Conservation (phyloP, 257 asterid genomes). For the Gentiana macrophylla region DNA sequence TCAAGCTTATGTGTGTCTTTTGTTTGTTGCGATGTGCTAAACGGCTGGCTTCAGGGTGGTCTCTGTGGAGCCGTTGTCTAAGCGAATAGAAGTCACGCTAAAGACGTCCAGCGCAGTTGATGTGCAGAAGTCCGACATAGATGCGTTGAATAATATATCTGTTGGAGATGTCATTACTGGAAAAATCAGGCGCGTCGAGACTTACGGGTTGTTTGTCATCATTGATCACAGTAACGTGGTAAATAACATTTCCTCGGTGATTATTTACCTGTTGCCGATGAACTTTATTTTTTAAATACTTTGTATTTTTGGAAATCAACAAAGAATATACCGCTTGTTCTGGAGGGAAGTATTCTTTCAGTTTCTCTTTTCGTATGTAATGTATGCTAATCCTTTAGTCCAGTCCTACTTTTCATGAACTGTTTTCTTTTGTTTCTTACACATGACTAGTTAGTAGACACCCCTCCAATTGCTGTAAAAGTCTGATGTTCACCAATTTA, state of each 20-base stretch:
- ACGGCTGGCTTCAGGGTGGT: conserved; percentile 51
- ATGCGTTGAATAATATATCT: conserved; percentile 32
- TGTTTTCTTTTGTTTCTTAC: too few species aligned
- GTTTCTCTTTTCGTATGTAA: too few species aligned
- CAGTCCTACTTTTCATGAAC: too few species aligned
- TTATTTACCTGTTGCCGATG: not conserved
- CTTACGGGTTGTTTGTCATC: conserved; percentile 74
- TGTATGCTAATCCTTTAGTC: too few species aligned
- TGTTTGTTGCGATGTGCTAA: conserved; percentile 22
- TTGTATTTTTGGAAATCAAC: too few species aligned
- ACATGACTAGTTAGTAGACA: too few species aligned
- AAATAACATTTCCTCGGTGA: conserved; percentile 2
- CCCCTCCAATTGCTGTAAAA: too few species aligned
- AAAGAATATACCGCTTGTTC: too few species aligned
- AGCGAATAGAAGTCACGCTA: conserved; percentile 81
- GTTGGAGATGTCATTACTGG: conserved; percentile 73
- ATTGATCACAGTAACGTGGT: conserved; percentile 70
- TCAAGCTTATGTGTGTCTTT: conserved; percentile 1
- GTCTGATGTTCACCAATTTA: too few species aligned
- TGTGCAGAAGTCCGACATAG: conserved; percentile 31
- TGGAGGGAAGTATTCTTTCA: too few species aligned
- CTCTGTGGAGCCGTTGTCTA: conserved; percentile 75
- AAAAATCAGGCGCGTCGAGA: conserved; percentile 67
- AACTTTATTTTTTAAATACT: too few species aligned
- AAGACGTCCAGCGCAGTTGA: conserved; percentile 42